Percentiles rank a stretch among this genome's conserved stretches.
phyloP scores from a whole-genome alignment of 305 asterid species.

The Fraxinus ornus region DNA sequence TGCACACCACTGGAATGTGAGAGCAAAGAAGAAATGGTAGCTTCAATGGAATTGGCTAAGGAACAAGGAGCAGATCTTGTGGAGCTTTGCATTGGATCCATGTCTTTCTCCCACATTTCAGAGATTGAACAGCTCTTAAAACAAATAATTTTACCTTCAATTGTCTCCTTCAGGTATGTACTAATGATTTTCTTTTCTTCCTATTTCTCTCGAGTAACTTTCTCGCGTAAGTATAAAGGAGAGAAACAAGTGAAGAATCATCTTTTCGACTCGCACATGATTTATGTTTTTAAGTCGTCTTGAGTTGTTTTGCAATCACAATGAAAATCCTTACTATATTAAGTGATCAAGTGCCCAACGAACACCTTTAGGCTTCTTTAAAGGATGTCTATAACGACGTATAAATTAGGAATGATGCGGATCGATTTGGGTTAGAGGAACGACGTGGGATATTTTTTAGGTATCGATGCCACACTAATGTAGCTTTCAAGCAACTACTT shows the following conservation, averaged over 20 bases:
- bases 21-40: slow-evolving; percentile 43
- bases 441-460: neutral
- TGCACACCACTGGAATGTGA: slow-evolving; percentile 51
- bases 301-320: neutral
- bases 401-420: neutral
- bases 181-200: neutral
- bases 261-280: neutral
- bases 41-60: slow-evolving; percentile 44
- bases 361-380: neutral
- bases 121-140: slow-evolving; percentile 37
- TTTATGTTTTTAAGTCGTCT: too few species aligned
- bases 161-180: slow-evolving; percentile 53
- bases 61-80: slow-evolving; percentile 61
- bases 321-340: neutral
- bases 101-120: slow-evolving; percentile 47
- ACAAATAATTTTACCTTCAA: slow-evolving; percentile 44
- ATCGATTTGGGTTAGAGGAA: neutral
- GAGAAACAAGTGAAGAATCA: neutral
- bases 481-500: neutral
- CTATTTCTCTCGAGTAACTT: neutral
- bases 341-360: neutral
- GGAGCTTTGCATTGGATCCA: slow-evolving; percentile 49
- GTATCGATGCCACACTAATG: neutral
- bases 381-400: neutral
- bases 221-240: neutral